phyloP scores from a whole-genome alignment of 2,329 filamentous ascomycete genomes.

The Colletotrichum truncatum region DNA sequence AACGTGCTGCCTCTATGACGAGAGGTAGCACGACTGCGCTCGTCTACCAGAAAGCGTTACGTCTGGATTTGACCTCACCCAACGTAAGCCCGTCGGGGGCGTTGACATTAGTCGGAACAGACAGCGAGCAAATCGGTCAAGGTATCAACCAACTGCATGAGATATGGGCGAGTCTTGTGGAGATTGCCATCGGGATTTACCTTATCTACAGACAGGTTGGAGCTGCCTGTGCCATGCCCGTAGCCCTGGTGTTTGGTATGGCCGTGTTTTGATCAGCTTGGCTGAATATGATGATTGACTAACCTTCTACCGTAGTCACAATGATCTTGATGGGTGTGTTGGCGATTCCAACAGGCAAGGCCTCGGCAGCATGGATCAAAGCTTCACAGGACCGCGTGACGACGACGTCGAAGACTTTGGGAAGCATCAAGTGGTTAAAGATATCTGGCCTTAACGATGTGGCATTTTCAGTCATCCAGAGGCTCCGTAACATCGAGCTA shows the following conservation, averaged over 20 bases:
- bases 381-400: constrained; percentile 59
- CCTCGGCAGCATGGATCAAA: constrained; percentile 57
- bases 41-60: constrained; percentile 37
- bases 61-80: constrained; percentile 32
- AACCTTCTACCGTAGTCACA: constrained; percentile 32
- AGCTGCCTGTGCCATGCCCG: constrained; percentile 51
- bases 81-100: constrained; percentile 33
- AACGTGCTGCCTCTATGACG: constrained; percentile 36
- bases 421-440: constrained; percentile 61
- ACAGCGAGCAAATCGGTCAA: constrained; percentile 37
- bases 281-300: constrained; percentile 11
- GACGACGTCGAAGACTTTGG: constrained; percentile 55
- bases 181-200: constrained; percentile 38
- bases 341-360: constrained; percentile 33
- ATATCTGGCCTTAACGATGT: constrained; percentile 55
- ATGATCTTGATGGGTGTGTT: constrained; percentile 43
- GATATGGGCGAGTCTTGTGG: constrained; percentile 34
- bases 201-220: constrained; percentile 44
- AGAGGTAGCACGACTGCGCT: constrained; percentile 38
- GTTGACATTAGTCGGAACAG: constrained; percentile 39
- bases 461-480: constrained; percentile 38
- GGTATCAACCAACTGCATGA: constrained; percentile 34
- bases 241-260: constrained; percentile 54
- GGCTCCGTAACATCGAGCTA: constrained; percentile 33
- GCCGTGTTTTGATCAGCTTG: constrained; percentile 14